Percentiles rank a stretch among this genome's conserved stretches.
Evolutionary conservation across 805 yeast genomes (phyloP).

Genomic region (Brettanomyces custersianus): DNA sequence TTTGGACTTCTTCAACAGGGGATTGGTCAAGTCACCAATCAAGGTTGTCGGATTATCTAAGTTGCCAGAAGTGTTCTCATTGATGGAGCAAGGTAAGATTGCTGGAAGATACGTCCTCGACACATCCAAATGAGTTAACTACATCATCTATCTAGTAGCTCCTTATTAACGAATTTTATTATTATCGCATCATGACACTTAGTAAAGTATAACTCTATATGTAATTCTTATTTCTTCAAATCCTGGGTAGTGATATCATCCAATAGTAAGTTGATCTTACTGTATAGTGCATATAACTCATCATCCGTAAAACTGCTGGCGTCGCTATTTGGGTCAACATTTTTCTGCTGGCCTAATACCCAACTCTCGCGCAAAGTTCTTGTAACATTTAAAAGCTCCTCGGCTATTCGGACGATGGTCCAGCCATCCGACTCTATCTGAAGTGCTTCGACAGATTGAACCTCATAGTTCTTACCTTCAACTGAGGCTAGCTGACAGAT

Average conservation of each 20-base stretch:
- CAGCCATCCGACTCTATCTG: conserved; percentile 47
- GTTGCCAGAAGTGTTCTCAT: conserved; percentile 57
- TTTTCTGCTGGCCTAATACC: conserved; percentile 45
- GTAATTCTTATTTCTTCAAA: no score
- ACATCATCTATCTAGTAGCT: neutral
- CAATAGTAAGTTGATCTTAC: conserved; percentile 27
- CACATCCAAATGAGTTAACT: conserved; percentile 44
- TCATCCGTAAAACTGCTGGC: conserved; percentile 15
- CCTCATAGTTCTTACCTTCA: conserved; percentile 24
- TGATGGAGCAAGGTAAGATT: conserved; percentile 81
- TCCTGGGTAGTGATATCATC: conserved; percentile 19
- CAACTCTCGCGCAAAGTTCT: conserved; percentile 44
- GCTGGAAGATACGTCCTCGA: conserved; percentile 88
- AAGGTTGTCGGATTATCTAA: conserved; percentile 71
- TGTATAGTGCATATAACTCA: conserved; percentile 22
- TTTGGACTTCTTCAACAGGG: conserved; percentile 61
- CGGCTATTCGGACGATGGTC: conserved; percentile 41
- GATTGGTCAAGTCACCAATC: conserved; percentile 56
- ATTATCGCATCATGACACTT: no score
- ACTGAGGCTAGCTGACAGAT: conserved; percentile 37
- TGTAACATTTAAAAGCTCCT: conserved; percentile 42
- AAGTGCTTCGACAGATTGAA: conserved; percentile 42
- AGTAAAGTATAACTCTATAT: no score
- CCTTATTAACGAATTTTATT: no score
- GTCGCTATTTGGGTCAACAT: conserved; percentile 10